A percentile compares a stretch with the other conserved stretches of the same genome.
These are phyloP conservation scores for Lecanosticta acicola DNA, from an alignment of 2,329 filamentous ascomycete species.

Conservation along the genomic window DNA sequence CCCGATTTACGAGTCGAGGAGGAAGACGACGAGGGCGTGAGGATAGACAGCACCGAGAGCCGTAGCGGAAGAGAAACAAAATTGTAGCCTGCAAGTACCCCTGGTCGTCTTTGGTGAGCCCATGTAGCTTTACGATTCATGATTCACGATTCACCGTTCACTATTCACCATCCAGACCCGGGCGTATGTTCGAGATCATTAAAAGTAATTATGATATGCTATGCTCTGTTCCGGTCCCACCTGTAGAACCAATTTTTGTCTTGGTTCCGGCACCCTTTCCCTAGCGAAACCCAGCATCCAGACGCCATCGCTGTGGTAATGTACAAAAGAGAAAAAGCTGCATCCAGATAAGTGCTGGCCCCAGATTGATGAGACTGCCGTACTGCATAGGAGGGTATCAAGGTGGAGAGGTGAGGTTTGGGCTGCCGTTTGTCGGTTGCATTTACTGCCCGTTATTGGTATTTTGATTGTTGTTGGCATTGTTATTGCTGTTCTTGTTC, in stretches of 20 bases:
- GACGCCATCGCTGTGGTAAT: conserved; percentile 4
- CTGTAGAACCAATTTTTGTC: background rate
- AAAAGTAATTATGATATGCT: background rate
- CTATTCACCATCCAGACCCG: too few species aligned
- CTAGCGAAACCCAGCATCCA: background rate
- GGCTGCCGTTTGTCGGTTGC: too few species aligned
- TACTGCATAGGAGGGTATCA: background rate
- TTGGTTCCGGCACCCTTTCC: background rate
- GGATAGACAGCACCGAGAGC: conserved; percentile 54
- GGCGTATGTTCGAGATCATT: background rate
- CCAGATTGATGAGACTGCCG: background rate
- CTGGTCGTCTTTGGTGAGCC: too few species aligned
- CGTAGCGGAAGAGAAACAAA: background rate
- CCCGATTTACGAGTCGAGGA: conserved; percentile 68
- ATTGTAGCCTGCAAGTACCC: background rate
- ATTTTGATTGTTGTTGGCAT: background rate
- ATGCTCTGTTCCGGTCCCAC: background rate
- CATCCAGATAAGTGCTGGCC: background rate
- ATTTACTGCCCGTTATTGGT: background rate
- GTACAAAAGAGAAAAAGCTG: conserved; percentile 2
- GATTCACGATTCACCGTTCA: too few species aligned
- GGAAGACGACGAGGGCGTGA: conserved; percentile 71
- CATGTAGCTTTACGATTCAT: too few species aligned
- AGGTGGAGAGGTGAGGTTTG: too few species aligned
- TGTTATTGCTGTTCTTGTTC: conserved; percentile 16